Evolutionary conservation across 1,284 basidiomycete species (phyloP), one percentile per base, ranked within the genome.

Genomic region (Ustilago loliicola): DNA sequence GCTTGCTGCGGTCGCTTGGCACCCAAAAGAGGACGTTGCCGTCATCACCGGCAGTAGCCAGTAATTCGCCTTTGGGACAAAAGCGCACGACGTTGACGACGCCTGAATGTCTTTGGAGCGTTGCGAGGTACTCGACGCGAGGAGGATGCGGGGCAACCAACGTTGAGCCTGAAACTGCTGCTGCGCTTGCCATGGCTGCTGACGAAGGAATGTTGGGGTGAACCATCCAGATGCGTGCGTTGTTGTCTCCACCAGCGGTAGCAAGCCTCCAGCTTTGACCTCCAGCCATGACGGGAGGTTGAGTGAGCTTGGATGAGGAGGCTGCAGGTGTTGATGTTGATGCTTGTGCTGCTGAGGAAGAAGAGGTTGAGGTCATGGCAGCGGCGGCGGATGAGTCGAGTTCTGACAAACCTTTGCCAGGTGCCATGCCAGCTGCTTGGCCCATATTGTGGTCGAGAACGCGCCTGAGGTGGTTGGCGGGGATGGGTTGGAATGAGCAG

Each of bases 11-110:
- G 40, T 91, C 91, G 7, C 93, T 92, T 10, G 91, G 93, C 0
- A 93, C 92, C 96, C 96, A 99, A 23, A 98, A 91, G 59, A 98
- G 93, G 71, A 99, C 92, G 91, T 96, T 96, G 11, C 96, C 96
- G 88, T 99, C 96, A 90, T 81, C 84, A 92, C 96, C 84, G 1
- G 83, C 83, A 6, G 83, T 84, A 8, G 83, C 84, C 2, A 85
- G 69, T 21, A 82, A 48, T 25, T 85, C 85, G 25, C 83, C 84
- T 25, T 67, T 65, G 9, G 96, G 96, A 82, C 94, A 96, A 88
- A 95, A 99, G 53, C 96, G 90, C 27, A 97, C 96, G 17, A 97
- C 96, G 80, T 99, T 99, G 72, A 99, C 96, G 6, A 95, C 92
- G 25, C 94, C 94, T 13, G 94, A 95, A 87, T 99, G 96, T 83